phyloP scores from a whole-genome alignment of 495 filamentous ascomycete genomes.

The Aspergillus incahuasiensis region DNA sequence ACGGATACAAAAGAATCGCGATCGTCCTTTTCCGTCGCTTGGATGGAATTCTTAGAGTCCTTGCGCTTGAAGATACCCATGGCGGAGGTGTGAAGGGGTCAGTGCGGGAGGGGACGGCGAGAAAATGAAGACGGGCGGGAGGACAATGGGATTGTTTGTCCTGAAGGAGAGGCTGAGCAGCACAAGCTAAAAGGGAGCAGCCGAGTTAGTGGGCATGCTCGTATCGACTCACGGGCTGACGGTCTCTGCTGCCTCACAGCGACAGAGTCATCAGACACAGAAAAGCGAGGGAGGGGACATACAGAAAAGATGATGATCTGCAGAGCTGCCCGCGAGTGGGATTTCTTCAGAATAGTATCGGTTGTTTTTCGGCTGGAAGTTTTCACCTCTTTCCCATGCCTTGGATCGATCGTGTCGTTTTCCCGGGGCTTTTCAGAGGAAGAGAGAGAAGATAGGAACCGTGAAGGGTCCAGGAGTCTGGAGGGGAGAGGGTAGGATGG shows the following conservation, averaged over 20 bases:
- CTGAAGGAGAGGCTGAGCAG: background rate
- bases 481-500: background rate
- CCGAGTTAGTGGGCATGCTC: constrained; percentile 2
- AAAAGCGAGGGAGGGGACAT: constrained; percentile 1
- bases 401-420: background rate
- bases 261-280: background rate
- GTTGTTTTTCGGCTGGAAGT: constrained; percentile 2
- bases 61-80: constrained; percentile 67
- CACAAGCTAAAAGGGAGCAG: background rate
- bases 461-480: constrained; percentile 1
- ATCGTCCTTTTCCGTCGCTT: constrained; percentile 42
- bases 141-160: constrained; percentile 2
- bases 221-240: background rate
- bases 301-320: constrained; percentile 13
- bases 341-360: constrained; percentile 2
- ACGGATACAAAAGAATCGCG: constrained; percentile 44
- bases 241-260: background rate
- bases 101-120: constrained; percentile 1
- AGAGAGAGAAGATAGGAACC: background rate
- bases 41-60: constrained; percentile 48
- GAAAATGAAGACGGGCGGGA: background rate
- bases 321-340: constrained; percentile 2
- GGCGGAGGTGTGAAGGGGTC: constrained; percentile 9
- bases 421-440: background rate
- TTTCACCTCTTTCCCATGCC: background rate